Conservation (phyloP, 257 asterid genomes). For the Apocynum venetum region DNA sequence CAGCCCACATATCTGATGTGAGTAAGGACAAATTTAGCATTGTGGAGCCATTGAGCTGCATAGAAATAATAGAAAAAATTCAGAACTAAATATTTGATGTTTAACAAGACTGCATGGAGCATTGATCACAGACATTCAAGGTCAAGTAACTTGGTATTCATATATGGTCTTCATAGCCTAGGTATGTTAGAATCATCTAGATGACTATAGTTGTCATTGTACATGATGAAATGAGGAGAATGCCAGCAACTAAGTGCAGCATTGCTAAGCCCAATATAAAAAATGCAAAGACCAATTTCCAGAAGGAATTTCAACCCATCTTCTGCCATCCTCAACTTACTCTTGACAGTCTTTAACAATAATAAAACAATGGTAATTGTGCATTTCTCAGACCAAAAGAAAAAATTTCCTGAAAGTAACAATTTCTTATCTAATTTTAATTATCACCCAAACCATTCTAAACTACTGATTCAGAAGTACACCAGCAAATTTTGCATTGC, state of each 20-base stretch:
- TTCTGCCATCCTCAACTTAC: no score
- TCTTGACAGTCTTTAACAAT: no score
- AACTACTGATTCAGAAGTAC: no score
- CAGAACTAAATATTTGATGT: not conserved
- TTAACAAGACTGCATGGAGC: not conserved
- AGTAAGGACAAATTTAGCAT: conserved; percentile 85
- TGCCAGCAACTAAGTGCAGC: not conserved
- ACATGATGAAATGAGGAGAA: not conserved
- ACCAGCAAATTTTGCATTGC: no score
- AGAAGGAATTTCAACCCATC: no score
- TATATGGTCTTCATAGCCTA: not conserved
- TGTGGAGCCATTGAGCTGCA: conserved; percentile 86
- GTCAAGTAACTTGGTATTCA: not conserved
- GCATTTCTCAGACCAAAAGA: no score
- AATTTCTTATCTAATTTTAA: no score
- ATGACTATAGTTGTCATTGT: not conserved
- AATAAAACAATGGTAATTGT: no score
- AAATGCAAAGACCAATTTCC: no score
- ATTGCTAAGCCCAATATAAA: no score
- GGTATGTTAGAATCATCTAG: not conserved
- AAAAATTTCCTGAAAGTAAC: no score
- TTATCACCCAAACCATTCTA: no score
- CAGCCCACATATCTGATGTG: conserved; percentile 99
- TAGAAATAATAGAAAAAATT: conserved; percentile 1
- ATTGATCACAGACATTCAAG: conserved; percentile 4